Evolutionary conservation across 352 stramenopile species (phyloP).

Genomic region (Pythium periplocum): DNA sequence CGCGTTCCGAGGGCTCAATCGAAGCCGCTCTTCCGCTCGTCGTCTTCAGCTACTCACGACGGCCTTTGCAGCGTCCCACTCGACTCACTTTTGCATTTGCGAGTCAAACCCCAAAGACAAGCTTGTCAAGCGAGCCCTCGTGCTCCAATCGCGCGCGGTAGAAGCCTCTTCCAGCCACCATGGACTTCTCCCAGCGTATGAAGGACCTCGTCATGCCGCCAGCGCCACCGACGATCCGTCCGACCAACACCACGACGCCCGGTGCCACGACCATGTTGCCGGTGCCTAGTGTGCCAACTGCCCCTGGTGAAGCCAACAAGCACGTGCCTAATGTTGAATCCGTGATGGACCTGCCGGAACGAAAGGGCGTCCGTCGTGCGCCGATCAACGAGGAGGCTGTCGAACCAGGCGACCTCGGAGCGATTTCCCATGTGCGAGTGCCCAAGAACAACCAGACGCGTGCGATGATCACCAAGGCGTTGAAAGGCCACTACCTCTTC

Average conservation of each 20-base stretch:
- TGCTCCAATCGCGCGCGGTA: neutral
- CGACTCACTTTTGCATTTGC: neutral
- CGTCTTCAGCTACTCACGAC: no score
- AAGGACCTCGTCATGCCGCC: conserved; percentile 65
- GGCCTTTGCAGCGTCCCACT: no score
- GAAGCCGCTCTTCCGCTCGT: no score
- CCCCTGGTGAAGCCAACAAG: no score
- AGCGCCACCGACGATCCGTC: conserved; percentile 39
- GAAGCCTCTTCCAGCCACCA: conserved; percentile 10
- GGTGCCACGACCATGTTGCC: conserved; percentile 10
- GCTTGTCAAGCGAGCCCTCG: neutral
- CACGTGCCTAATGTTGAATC: conserved; percentile 16
- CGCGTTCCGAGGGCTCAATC: no score
- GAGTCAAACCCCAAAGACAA: neutral
- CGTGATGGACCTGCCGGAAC: conserved; percentile 46
- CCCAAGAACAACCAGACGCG: conserved; percentile 72
- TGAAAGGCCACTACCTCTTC: conserved; percentile 84
- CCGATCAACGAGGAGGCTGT: conserved; percentile 78
- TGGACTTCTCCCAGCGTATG: conserved; percentile 77
- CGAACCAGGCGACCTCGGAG: conserved; percentile 53
- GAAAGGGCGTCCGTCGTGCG: conserved; percentile 59
- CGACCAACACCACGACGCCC: conserved; percentile 27
- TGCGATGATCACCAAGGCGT: conserved; percentile 70
- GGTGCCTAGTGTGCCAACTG: conserved; percentile 4
- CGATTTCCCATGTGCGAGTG: conserved; percentile 41